Evolutionary conservation across 108 stramenopile genomes (phyloP), one percentile per base, ranked within the genome.

Genomic region (Cyclotella cryptica): DNA sequence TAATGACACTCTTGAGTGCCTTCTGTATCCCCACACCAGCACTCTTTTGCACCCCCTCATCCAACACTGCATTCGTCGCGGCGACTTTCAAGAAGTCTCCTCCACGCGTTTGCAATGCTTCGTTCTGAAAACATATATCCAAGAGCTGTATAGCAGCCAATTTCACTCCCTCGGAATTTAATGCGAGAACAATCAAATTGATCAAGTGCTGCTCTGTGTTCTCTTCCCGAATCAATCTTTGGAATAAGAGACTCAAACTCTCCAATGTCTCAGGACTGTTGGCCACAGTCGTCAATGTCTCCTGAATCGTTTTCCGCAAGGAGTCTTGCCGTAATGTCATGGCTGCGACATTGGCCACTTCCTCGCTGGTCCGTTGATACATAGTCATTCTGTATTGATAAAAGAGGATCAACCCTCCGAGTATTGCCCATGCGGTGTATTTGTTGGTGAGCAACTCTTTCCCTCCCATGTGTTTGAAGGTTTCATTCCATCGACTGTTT

Each of bases 41-140:
- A 66, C 61, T 74, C 74, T 60, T 30, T 44, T 75, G 74, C 69
- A 81, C 61, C 0, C 69, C 69, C 72, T 80, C 79, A 64, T 80
- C 80, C 74, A 81, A 71, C 18, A 81, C 74, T 1, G 78, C 63
- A 30, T 30, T 60, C 35, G 39, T 80, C 47, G 79, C 79, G 9
- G 78, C 78, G 22, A 84, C 74, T 74, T 80, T 84, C 55, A 84
- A 65, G 65, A 84, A 84, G 57, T 84, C 83, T 1, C 83, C 83
- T 0, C 72, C 83, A 29, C 42, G 65, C n/a, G 0, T 46, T 67
- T 69, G 78, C 74, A 84, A 79, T 15, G 58, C 66, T 19, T 74
- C 74, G 62, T 84, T 76, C 66, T 44, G 73, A 75, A 84, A 84
- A 57, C 74, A 69, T 3, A 61, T 49, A 63, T 84, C 79, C 59